Conservation (phyloP, 2,329 filamentous ascomycete genomes). For the Conoideocrella luteorostrata region DNA sequence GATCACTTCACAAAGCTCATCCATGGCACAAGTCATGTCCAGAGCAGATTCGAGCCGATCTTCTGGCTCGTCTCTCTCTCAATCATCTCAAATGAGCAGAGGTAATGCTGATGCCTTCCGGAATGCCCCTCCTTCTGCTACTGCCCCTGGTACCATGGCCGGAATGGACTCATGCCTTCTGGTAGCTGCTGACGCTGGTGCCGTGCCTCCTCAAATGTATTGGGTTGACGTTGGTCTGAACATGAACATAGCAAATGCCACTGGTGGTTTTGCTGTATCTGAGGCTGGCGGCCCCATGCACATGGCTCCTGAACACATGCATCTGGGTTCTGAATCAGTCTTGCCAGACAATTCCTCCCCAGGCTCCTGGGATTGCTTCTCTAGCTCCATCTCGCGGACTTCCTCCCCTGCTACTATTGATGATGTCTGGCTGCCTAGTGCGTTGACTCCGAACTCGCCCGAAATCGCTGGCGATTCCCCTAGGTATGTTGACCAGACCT, state of each 20-base stretch:
- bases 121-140: conserved; percentile 31
- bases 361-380: conserved; percentile 46
- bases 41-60: conserved; percentile 33
- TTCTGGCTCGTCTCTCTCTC: conserved; percentile 40
- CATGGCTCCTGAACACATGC: conserved; percentile 51
- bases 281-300: conserved; percentile 42
- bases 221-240: conserved; percentile 42
- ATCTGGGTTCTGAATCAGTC: conserved; percentile 45
- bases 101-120: conserved; percentile 41
- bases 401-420: conserved; percentile 45
- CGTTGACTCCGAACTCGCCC: conserved; percentile 37
- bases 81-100: conserved; percentile 44
- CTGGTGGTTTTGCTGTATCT: conserved; percentile 36
- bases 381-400: conserved; percentile 44
- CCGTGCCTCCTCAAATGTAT: conserved; percentile 43
- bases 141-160: conserved; percentile 30
- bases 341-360: conserved; percentile 44
- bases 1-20: conserved; percentile 23
- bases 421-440: conserved; percentile 36
- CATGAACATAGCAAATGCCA: conserved; percentile 34
- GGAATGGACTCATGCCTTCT: conserved; percentile 47
- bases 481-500: conserved; percentile 38
- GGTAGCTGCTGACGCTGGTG: conserved; percentile 41
- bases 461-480: conserved; percentile 44
- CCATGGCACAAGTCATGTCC: conserved; percentile 32